Conservation (phyloP, 805 yeast species). For the Jamesozyma hellenica region DNA sequence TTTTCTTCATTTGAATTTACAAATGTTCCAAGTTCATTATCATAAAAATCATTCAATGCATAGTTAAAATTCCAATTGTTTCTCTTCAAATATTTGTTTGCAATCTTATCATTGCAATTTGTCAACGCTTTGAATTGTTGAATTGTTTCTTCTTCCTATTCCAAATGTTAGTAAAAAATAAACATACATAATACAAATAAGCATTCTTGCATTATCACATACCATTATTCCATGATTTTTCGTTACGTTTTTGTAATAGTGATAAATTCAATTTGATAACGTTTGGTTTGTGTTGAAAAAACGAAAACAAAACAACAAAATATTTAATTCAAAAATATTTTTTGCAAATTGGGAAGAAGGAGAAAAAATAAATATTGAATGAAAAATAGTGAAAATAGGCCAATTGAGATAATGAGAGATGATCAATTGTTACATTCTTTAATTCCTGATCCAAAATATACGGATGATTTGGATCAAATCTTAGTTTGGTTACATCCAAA, state of each 20-base stretch:
- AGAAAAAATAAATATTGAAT: no score
- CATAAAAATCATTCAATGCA: constrained; percentile 28
- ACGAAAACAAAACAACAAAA: no score
- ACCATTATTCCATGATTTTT: no score
- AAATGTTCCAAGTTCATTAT: constrained; percentile 19
- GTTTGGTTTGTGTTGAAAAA: no score
- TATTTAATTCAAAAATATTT: no score
- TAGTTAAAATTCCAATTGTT: constrained; percentile 24
- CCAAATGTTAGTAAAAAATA: not conserved
- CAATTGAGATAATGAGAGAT: no score
- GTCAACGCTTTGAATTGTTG: constrained; percentile 19
- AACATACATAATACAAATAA: not conserved
- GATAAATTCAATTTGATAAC: no score
- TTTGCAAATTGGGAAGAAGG: no score
- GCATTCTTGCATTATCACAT: no score
- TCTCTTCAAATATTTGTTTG: constrained; percentile 16
- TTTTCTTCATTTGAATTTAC: not conserved
- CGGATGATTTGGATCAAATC: constrained; percentile 19
- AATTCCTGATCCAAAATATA: not conserved
- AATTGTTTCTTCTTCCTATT: constrained; percentile 6
- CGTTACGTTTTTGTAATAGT: no score
- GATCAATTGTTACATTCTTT: constrained; percentile 2
- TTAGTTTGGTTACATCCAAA: constrained; percentile 21
- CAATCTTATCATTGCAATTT: constrained; percentile 11
- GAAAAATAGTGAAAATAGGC: no score